These are phyloP conservation scores for Erodium chrysanthum DNA, from an alignment of 441 rosid genomes.

Conservation along the genomic window DNA sequence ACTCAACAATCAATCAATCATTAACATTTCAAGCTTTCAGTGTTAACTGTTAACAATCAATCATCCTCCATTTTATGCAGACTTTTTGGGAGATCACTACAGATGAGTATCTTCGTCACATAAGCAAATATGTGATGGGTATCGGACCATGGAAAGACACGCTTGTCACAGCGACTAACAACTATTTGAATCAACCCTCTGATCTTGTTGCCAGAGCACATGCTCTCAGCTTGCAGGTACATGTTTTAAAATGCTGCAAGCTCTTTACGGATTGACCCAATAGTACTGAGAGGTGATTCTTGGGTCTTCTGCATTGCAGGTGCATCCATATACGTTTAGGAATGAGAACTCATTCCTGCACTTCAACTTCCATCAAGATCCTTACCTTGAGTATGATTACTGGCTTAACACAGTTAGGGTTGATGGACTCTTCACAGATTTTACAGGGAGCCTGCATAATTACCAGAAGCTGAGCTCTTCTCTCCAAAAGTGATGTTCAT, in stretches of 20 bases:
- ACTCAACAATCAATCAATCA: neutral
- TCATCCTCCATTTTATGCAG: conserved; percentile 10
- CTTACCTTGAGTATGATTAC: conserved; percentile 18
- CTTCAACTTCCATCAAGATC: conserved; percentile 23
- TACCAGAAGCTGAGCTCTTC: conserved; percentile 21
- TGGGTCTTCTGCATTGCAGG: conserved; percentile 1
- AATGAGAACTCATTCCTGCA: conserved; percentile 22
- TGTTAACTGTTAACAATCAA: neutral
- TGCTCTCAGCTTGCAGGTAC: conserved; percentile 18
- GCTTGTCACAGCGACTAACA: conserved; percentile 5
- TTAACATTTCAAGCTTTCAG: neutral
- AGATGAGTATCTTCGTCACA: conserved; percentile 9
- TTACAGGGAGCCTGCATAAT: conserved; percentile 20
- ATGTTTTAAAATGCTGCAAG: neutral
- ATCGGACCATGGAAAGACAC: conserved; percentile 23
- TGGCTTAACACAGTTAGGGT: conserved; percentile 22
- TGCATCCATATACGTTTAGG: conserved; percentile 23
- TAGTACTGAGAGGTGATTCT: neutral
- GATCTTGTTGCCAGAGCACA: conserved; percentile 21
- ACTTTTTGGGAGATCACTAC: conserved; percentile 19
- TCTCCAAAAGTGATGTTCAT: neutral
- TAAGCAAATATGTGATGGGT: conserved; percentile 16
- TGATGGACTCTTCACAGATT: conserved; percentile 26
- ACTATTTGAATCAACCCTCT: conserved; percentile 13
- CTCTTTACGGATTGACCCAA: neutral